Evolutionary conservation across 2,329 filamentous ascomycete genomes (phyloP), one percentile per base, ranked within the genome.

Genomic region (Tolypocladium cylindrosporum): DNA sequence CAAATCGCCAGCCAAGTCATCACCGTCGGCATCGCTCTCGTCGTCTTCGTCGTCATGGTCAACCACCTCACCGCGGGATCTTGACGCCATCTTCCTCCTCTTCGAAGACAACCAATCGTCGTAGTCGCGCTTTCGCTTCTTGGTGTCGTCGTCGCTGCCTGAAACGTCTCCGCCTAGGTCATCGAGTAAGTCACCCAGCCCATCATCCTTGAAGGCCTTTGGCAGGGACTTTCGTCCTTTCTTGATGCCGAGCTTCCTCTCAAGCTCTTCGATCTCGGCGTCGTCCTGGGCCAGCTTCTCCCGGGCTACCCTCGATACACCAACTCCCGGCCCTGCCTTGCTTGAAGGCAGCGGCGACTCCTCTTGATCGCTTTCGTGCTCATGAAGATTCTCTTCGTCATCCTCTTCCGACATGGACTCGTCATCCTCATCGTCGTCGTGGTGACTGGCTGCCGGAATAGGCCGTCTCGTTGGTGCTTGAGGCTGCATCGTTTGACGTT

Each of bases 201-300:
- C 93, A 67, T 97, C 92, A 8, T 96, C 89, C 24, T 84, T 81
- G 65, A 92, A 91, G 0, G 85, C 79, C 63, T 89, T 87, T 0
- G 87, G 86, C 6, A 90, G 72, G 39, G 83, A 86, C 67, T 91
- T 95, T 60, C 87, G 88, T 31, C 85, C 84, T 68, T 87, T 90
- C 63, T 81, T 86, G 40, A 97, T 80, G 0, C 94, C 93, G 3
- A 99, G 76, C 67, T 90, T 95, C 71, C 87, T 91, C 74, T 99
- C 94, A 39, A 97, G 76, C 3, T 86, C 86, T 24, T 88, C 87
- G 64, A 99, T 97, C 65, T 96, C 91, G 2, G 86, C 89, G 67
- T 97, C 91, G 59, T 99, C 93, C 61, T 90, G 79, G 0, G 83
- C 86, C 5, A 97, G 75, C 64, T 81, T 67, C 80, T 83, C n/a